Evolutionary conservation across 106 monocot species (phyloP).

Genomic region (Acanthochlamys bracteata): DNA sequence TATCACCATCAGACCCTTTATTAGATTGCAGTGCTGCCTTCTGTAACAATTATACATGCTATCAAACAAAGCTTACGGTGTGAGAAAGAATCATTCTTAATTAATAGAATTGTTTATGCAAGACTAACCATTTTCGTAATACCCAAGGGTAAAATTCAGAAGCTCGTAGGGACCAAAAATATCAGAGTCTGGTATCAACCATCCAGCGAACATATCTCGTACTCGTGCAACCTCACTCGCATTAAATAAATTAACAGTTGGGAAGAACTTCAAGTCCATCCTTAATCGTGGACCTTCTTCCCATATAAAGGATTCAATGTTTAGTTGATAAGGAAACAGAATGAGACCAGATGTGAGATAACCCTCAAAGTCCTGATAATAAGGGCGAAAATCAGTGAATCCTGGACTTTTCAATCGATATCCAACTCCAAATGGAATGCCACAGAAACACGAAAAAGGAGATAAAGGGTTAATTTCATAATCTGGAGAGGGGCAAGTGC

Average conservation of each 20-base stretch:
- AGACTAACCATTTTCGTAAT: slow-evolving; percentile 48
- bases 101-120: background rate
- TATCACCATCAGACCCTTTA: too few relatives aligned
- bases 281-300: slow-evolving; percentile 86
- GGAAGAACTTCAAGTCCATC: slow-evolving; percentile 84
- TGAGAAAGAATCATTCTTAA: background rate
- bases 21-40: too few relatives aligned
- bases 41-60: too few relatives aligned
- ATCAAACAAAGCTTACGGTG: too few relatives aligned
- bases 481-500: slow-evolving; percentile 33
- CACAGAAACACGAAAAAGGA: slow-evolving; percentile 49
- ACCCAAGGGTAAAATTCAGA: slow-evolving; percentile 54
- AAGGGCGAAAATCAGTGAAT: slow-evolving; percentile 62
- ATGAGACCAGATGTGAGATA: slow-evolving; percentile 60
- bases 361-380: slow-evolving; percentile 34
- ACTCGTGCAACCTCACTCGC: slow-evolving; percentile 49
- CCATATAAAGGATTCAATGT: slow-evolving; percentile 59
- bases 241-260: slow-evolving; percentile 43
- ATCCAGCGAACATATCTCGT: slow-evolving; percentile 63
- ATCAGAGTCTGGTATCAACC: slow-evolving; percentile 70
- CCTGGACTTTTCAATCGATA: slow-evolving; percentile 98
- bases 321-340: slow-evolving; percentile 47
- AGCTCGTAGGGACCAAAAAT: slow-evolving; percentile 98
- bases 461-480: slow-evolving; percentile 51
- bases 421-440: slow-evolving; percentile 66